These are phyloP conservation scores for Modicella reniformis DNA, from an alignment of 371 early-diverging fungal genomes.

Conservation along the genomic window DNA sequence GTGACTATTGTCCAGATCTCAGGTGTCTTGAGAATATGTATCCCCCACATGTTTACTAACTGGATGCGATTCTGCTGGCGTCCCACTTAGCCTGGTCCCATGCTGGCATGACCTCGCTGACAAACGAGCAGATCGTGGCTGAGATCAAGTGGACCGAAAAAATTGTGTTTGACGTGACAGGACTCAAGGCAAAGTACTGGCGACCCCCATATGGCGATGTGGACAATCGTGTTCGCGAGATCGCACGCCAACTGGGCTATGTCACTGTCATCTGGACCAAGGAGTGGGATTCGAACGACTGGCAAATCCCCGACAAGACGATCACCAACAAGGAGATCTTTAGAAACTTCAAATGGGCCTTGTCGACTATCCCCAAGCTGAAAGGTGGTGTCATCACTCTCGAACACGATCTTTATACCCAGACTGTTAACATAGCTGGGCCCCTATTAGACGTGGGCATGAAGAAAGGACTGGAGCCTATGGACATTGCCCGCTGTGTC, in stretches of 20 bases:
- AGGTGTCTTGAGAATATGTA: too few species aligned
- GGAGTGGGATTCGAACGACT: slow-evolving; percentile 54
- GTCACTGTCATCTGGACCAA: slow-evolving; percentile 53
- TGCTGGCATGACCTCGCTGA: slow-evolving; percentile 66
- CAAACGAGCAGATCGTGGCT: slow-evolving; percentile 75
- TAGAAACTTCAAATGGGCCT: slow-evolving; percentile 48
- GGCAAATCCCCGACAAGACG: slow-evolving; percentile 49
- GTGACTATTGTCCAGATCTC: too few species aligned
- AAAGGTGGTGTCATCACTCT: slow-evolving; percentile 52
- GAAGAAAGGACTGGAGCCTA: slow-evolving; percentile 42
- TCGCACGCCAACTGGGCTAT: slow-evolving; percentile 63
- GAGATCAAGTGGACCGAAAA: slow-evolving; percentile 75
- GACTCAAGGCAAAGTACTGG: slow-evolving; percentile 59
- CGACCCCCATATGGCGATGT: slow-evolving; percentile 73
- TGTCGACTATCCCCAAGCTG: slow-evolving; percentile 35
- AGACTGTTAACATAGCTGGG: slow-evolving; percentile 64
- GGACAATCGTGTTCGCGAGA: slow-evolving; percentile 69
- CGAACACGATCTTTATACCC: slow-evolving; percentile 54
- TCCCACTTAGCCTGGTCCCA: slow-evolving; percentile 64
- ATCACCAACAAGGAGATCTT: slow-evolving; percentile 42
- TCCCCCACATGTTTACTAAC: too few species aligned
- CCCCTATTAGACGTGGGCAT: slow-evolving; percentile 44
- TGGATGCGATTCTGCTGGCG: background rate
- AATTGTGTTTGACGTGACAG: slow-evolving; percentile 72
- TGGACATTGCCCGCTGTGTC: slow-evolving; percentile 47